These are phyloP conservation scores for Papiliotrema laurentii DNA, from an alignment of 1,284 basidiomycete species.

Conservation along the genomic window DNA sequence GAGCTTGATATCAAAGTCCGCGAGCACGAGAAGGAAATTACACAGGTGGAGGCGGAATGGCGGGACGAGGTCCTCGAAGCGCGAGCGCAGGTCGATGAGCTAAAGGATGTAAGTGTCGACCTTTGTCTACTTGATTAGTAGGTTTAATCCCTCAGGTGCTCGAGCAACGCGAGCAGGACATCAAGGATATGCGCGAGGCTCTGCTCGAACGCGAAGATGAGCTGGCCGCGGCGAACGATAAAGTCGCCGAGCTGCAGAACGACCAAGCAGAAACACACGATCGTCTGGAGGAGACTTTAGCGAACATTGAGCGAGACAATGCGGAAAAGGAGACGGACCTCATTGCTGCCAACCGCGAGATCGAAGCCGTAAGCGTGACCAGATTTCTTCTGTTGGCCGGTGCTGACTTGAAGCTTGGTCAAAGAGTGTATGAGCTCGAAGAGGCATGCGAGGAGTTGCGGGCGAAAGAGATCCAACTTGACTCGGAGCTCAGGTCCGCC, in stretches of 20 bases:
- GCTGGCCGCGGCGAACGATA: constrained; percentile 25
- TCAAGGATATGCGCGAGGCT: constrained; percentile 33
- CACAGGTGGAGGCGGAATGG: constrained; percentile 44
- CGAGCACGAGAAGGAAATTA: constrained; percentile 43
- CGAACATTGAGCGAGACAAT: constrained; percentile 42
- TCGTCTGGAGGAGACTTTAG: constrained; percentile 41
- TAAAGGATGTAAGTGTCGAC: constrained; percentile 36
- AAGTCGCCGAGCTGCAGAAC: constrained; percentile 39
- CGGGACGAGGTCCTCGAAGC: constrained; percentile 42
- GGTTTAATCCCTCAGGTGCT: constrained; percentile 17
- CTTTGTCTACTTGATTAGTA: neutral
- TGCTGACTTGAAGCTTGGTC: constrained; percentile 30
- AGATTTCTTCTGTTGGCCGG: neutral
- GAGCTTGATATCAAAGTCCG: constrained; percentile 43
- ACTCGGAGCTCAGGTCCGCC: constrained; percentile 48
- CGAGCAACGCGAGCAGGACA: constrained; percentile 34
- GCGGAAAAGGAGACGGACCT: constrained; percentile 44
- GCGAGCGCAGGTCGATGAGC: constrained; percentile 42
- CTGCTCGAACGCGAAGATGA: constrained; percentile 38
- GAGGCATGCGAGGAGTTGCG: constrained; percentile 58
- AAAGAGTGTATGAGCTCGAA: constrained; percentile 47
- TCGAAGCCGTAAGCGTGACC: constrained; percentile 56
- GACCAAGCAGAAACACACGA: constrained; percentile 40
- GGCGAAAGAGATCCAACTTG: constrained; percentile 56
- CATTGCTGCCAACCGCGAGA: constrained; percentile 60